phyloP scores from a whole-genome alignment of 352 stramenopile genomes.

The Aphanomyces stellatus region DNA sequence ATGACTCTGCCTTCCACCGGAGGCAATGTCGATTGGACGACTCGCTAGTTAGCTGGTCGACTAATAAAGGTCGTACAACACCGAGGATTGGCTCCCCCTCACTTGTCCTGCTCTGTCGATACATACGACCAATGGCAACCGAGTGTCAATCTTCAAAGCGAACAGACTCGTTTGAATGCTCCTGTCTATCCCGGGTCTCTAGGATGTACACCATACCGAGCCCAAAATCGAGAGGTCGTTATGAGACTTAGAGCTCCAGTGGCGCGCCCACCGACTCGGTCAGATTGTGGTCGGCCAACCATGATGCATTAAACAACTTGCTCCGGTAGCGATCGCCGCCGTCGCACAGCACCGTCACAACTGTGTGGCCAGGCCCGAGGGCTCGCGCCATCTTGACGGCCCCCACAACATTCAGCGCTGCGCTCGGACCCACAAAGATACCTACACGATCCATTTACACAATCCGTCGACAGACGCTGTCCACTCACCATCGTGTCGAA shows the following conservation, averaged over 20 bases:
- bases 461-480: neutral
- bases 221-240: too few relatives aligned
- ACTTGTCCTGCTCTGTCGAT: too few relatives aligned
- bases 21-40: too few relatives aligned
- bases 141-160: neutral
- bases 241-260: neutral
- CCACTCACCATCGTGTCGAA: slow-evolving; percentile 74
- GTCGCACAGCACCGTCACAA: slow-evolving; percentile 80
- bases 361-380: slow-evolving; percentile 50
- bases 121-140: neutral
- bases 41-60: too few relatives aligned
- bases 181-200: too few relatives aligned
- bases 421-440: slow-evolving; percentile 88
- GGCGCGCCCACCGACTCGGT: neutral
- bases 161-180: neutral
- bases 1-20: too few relatives aligned
- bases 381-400: slow-evolving; percentile 72
- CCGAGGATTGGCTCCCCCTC: too few relatives aligned
- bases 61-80: too few relatives aligned
- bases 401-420: slow-evolving; percentile 65
- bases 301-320: slow-evolving; percentile 75
- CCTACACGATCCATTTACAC: slow-evolving; percentile 25
- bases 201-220: too few relatives aligned
- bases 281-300: slow-evolving; percentile 52
- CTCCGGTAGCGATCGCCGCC: slow-evolving; percentile 68